Conservation (phyloP, 495 filamentous ascomycete species). For the Pseudevernia furfuracea region DNA sequence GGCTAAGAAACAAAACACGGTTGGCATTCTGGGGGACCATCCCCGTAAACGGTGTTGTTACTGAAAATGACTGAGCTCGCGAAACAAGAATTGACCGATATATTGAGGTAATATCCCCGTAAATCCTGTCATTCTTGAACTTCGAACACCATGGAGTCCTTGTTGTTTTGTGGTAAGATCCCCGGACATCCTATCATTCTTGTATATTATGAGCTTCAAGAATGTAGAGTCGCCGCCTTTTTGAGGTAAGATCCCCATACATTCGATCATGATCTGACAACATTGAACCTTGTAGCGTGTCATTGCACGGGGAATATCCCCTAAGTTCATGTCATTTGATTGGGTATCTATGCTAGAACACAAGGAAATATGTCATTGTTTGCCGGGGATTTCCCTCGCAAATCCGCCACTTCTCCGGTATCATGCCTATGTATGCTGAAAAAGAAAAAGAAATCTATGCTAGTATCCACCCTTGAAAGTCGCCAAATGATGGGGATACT, state of each 20-base stretch:
- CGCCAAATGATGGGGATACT: neutral
- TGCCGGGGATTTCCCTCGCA: neutral
- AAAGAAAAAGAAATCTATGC: neutral
- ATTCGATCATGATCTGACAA: neutral
- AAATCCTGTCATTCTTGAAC: too few species aligned
- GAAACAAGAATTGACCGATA: too few species aligned
- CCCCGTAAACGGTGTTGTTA: neutral
- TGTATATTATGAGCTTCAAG: too few species aligned
- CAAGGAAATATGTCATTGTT: neutral
- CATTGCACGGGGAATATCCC: neutral
- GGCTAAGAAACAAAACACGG: neutral
- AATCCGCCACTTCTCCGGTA: neutral
- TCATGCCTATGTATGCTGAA: neutral
- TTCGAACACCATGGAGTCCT: too few species aligned
- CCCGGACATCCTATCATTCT: too few species aligned
- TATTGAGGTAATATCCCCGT: too few species aligned
- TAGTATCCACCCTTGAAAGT: neutral
- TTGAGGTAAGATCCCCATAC: neutral
- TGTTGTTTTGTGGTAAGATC: too few species aligned
- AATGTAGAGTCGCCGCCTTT: neutral
- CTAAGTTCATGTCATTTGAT: neutral
- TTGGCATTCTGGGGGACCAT: neutral
- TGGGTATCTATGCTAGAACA: conserved; percentile 4
- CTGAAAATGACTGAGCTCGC: too few species aligned
- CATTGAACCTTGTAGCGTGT: neutral